Evolutionary conservation across 768 basidiomycete species (phyloP).

Genomic region (Dentipellis sp.): DNA sequence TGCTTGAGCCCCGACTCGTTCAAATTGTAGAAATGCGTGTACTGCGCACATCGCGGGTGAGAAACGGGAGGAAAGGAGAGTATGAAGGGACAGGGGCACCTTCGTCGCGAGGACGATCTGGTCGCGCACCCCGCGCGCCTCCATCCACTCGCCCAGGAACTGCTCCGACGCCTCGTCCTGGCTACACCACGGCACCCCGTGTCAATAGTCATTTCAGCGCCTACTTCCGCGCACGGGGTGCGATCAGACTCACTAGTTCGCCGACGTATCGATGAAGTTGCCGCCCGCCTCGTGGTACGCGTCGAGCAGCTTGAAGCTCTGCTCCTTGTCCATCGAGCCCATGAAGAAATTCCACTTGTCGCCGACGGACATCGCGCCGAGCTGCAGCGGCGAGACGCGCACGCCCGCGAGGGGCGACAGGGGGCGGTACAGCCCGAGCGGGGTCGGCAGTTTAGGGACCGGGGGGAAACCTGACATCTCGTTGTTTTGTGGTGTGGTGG

Average conservation of each 20-base stretch:
- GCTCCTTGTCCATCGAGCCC: slow-evolving; percentile 27
- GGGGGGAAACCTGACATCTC: background rate
- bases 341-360: slow-evolving; percentile 25
- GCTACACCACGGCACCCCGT: background rate
- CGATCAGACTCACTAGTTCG: slow-evolving; percentile 22
- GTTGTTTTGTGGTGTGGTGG: too few species aligned
- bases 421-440: slow-evolving; percentile 22
- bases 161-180: slow-evolving; percentile 21
- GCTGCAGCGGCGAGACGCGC: slow-evolving; percentile 27
- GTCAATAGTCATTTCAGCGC: background rate
- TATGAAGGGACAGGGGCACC: slow-evolving; percentile 15
- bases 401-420: slow-evolving; percentile 26
- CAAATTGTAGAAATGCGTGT: slow-evolving; percentile 17
- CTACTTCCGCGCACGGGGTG: background rate
- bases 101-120: slow-evolving; percentile 27
- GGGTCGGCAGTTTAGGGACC: slow-evolving; percentile 15
- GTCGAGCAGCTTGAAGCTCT: slow-evolving; percentile 30
- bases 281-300: slow-evolving; percentile 26
- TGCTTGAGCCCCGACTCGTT: slow-evolving; percentile 13
- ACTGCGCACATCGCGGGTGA: slow-evolving; percentile 12
- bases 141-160: slow-evolving; percentile 34
- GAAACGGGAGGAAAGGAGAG: background rate
- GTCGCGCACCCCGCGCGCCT: slow-evolving; percentile 25
- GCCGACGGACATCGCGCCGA: slow-evolving; percentile 31
- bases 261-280: slow-evolving; percentile 28